Base-by-base conservation (phyloP, 805 yeast species). In the Suhomyces emberorum region DNA sequence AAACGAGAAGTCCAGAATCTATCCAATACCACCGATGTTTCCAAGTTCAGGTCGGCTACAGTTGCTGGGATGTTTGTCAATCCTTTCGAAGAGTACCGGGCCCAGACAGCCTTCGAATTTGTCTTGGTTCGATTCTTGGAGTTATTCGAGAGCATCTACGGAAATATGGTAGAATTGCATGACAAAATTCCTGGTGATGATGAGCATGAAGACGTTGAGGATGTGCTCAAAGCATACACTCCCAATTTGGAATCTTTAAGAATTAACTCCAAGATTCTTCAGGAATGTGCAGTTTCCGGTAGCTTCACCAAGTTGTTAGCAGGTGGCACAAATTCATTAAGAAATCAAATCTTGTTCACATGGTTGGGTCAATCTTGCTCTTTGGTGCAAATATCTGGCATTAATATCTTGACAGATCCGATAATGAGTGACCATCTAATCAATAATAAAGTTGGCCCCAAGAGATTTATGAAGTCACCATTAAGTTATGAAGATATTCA, bases 351-450 rank as follows among this genome's bases (percentile, higher is more conserved):
- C 48, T 69, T 83, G 2, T 75, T 83, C 51, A 88, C 96, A 0
- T 91, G 98, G 98, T 59, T 91, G 28, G 98, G 98, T 3, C 98
- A 91, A 56, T 83, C 93, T 39, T 88, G 96, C 58, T 75, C 89
- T 2, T 72, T 77, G 35, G 65, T 88, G 3, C 88, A 85, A 50
- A 57, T 88, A 2, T 72, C 83, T 4, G 81, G 83, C 2, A 60
- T 86, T n/a, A 83, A 81, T 41, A 70, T 91, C 40, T 57, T 91
- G 25, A 84, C 96, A 2, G 98, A 91, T 57, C 98, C 98, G 1
- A 63, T 88, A 21, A 82, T 91, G 49, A 65, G 72, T 34, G 75
- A 83, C 42, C 79, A 74, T 46, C 64, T 91, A 22, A 72, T 91
- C 22, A 70, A 72, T 39, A 69, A 76, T 27, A 57, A 65, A 2